Percentiles rank a stretch among this genome's conserved stretches.
Conservation (phyloP, 345 rosid species). For the Populus davidiana region DNA sequence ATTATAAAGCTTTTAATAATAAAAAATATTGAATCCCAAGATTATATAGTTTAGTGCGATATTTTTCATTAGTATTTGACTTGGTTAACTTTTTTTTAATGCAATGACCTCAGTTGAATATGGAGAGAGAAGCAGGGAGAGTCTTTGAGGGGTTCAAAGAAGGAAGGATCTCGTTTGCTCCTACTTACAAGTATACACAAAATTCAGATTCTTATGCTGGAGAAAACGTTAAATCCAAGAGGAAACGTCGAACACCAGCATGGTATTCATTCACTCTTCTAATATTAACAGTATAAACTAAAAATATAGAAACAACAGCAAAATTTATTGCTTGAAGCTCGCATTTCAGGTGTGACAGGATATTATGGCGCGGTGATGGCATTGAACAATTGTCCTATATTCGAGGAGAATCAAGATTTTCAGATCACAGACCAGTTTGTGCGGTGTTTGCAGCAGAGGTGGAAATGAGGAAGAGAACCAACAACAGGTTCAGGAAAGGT, state of each 20-base stretch:
- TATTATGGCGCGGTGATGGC: constrained; percentile 77
- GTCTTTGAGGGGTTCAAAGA: constrained; percentile 73
- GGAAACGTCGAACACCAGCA: constrained; percentile 95
- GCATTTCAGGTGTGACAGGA: constrained; percentile 82
- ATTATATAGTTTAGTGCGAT: no score
- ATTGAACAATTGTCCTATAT: constrained; percentile 74
- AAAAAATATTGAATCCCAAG: no score
- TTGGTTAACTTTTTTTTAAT: not conserved
- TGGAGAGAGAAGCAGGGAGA: constrained; percentile 88
- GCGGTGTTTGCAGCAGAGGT: constrained; percentile 67
- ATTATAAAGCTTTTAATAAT: no score
- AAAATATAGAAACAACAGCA: not conserved
- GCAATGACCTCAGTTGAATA: constrained; percentile 53
- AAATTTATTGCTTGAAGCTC: not conserved
- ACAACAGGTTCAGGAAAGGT: constrained; percentile 61
- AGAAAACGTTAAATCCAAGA: constrained; percentile 80
- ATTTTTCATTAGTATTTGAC: not conserved
- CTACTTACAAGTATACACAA: constrained; percentile 81
- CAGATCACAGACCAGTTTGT: constrained; percentile 94
- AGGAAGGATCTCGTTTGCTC: constrained; percentile 77
- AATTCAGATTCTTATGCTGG: constrained; percentile 92
- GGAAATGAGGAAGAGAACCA: constrained; percentile 40
- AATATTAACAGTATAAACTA: not conserved
- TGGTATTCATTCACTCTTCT: constrained; percentile 42
- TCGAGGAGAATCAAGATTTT: constrained; percentile 83